Evolutionary conservation across 73 alveolate species (phyloP), one percentile per base, ranked within the genome.

Genomic region (Symbiodinium natans): DNA sequence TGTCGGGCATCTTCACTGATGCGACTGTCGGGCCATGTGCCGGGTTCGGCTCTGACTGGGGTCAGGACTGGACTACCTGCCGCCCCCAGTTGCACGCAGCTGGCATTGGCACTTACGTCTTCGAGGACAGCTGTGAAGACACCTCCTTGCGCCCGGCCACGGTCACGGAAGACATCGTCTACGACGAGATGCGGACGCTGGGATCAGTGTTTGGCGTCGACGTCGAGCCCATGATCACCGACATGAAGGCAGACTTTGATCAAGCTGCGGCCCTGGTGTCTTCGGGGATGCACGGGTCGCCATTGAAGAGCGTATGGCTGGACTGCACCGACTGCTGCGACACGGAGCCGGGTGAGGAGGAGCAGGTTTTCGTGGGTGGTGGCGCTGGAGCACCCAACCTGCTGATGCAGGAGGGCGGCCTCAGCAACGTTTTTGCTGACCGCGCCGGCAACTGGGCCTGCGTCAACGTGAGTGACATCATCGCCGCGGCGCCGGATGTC

Each of bases 221-320:
- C 33, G 88, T 39, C n/a, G 88, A 80, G 88, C 29, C 42, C 52
- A 15, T 80, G 42, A 33, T 80, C 17, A 36, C 43, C 19, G 63
- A 36, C 59, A 82, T 82, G 89, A 23, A 27, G 59, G 59, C 31
- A 21, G 89, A 82, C 63, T 82, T 82, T 36, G 89, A 82, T 31
- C 33, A 8, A 27, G 89, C 89, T 19, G 56, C 89, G n/a, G 54
- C 34, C 31, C 15, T 82, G 59, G 59, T 82, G 38, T 38, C 46
- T 33, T 38, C 89, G 38, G 56, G 46, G 33, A 7, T 82, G 43
- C 21, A 23, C n/a, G 89, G 56, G 17, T n/a, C 46, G 89, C 89
- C 48, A 17, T n/a, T 82, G 89, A 82, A 82, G 89, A 38, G 59
- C 59, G 56, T 82, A 56, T 82, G 89, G 89, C 56, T 82, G 46